Percentiles rank a stretch among this genome's conserved stretches.
Evolutionary conservation across 495 filamentous ascomycete species (phyloP).

Genomic region (Delitschia confertaspora): DNA sequence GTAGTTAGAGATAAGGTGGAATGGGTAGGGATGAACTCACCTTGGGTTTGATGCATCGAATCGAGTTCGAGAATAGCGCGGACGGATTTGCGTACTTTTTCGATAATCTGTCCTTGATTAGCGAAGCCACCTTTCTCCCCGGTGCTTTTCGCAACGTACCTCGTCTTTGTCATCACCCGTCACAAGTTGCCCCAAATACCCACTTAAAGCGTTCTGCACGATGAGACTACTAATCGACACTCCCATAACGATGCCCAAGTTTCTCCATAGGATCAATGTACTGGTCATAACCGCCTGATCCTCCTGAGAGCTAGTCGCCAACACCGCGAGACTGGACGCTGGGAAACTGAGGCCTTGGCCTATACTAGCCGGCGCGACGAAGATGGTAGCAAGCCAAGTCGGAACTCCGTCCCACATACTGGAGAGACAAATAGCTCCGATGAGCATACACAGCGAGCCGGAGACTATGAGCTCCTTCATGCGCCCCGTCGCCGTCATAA

Average conservation of each 20-base stretch:
- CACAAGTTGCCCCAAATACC: conserved; percentile 50
- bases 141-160: conserved; percentile 22
- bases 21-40: conserved; percentile 30
- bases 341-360: conserved; percentile 61
- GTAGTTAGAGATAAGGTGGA: neutral
- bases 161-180: conserved; percentile 44
- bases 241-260: conserved; percentile 61
- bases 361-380: conserved; percentile 50
- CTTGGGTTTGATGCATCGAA: conserved; percentile 44
- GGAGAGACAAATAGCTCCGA: conserved; percentile 46
- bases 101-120: conserved; percentile 30
- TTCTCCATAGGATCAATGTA: conserved; percentile 59
- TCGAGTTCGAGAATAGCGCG: conserved; percentile 42
- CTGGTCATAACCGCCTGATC: conserved; percentile 69
- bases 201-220: conserved; percentile 61
- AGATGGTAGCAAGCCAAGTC: conserved; percentile 49
- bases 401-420: conserved; percentile 49
- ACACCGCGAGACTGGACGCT: conserved; percentile 54
- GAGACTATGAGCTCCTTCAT: conserved; percentile 54
- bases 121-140: too few relatives aligned
- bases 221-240: conserved; percentile 63
- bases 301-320: conserved; percentile 57
- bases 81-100: conserved; percentile 47
- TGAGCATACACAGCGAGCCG: conserved; percentile 47
- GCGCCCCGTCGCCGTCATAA: conserved; percentile 57